Evolutionary conservation across 768 basidiomycete genomes (phyloP), one percentile per base, ranked within the genome.

Genomic region (Chalciporus sphaerocephalus): DNA sequence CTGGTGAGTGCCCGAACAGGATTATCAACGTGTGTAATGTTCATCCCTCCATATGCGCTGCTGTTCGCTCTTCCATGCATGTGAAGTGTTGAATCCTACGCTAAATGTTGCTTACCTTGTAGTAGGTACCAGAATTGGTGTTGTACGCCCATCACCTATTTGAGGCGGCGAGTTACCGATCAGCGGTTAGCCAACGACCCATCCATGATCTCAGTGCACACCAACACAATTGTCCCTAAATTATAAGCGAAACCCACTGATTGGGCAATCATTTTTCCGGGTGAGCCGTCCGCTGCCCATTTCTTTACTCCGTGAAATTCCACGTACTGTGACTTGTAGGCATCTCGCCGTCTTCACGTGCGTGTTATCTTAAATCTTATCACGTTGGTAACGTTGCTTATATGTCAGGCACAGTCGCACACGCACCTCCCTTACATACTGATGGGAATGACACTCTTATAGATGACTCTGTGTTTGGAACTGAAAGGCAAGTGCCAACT

Each of bases 1-100:
- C 36, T 39, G 17, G 36, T 41, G 34, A 46, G 12, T 47, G 43
- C 46, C 50, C 51, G 47, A 56, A 56, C 43, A 51, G 51, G 50
- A 44, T 49, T 46, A 30, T 36, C 48, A 52, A 61, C 53, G 54
- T 53, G 59, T 56, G 43, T 40, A 56, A 53, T 57, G 48, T 52
- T 51, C 45, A 45, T 47, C 34, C 34, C 45, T 55, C 9, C 53
- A 43, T 11, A 48, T 54, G 48, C 38, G 38, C 21, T 42, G 50
- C 57, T 50, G 38, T 38, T 35, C 41, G 47, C 50, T 61, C 44
- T 46, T 12, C 15, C 24, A 25, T 25, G 2, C 24, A 59, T 61
- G 49, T 51, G 57, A 60, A 56, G 46, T 42, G 54, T 62, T 59
- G n/a, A n/a, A n/a, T n/a, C 48, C 54, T 56, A 47, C 49, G 47